Evolutionary conservation across 495 filamentous ascomycete species (phyloP).

Genomic region (Trichodelitschia bisporula): DNA sequence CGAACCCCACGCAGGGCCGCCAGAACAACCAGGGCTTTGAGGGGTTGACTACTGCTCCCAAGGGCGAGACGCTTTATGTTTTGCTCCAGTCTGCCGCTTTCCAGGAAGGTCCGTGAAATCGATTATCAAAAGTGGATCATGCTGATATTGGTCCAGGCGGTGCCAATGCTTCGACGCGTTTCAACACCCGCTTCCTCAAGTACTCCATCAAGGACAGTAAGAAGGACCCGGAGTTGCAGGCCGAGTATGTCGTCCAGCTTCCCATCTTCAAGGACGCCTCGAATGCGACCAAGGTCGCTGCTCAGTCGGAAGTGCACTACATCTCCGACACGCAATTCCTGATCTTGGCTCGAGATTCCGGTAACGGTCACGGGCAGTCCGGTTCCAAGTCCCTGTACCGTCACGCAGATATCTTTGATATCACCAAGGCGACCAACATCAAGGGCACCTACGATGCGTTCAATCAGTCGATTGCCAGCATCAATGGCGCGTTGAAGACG

Average conservation of each 20-base stretch:
- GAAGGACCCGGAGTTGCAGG: constrained; percentile 18
- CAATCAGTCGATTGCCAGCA: constrained; percentile 20
- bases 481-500: constrained; percentile 27
- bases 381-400: constrained; percentile 35
- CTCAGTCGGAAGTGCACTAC: constrained; percentile 45
- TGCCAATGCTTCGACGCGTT: constrained; percentile 23
- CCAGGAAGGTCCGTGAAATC: too few relatives aligned
- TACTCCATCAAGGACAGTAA: constrained; percentile 27
- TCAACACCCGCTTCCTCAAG: constrained; percentile 34
- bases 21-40: constrained; percentile 64
- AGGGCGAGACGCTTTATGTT: constrained; percentile 39
- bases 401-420: constrained; percentile 49
- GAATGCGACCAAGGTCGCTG: constrained; percentile 24
- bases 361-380: constrained; percentile 30
- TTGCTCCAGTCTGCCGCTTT: constrained; percentile 43
- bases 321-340: constrained; percentile 41
- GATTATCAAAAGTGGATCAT: too few relatives aligned
- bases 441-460: constrained; percentile 27
- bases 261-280: constrained; percentile 29
- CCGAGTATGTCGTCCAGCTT: constrained; percentile 45
- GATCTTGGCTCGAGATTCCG: constrained; percentile 41
- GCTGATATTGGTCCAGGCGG: too few relatives aligned
- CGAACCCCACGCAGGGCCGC: constrained; percentile 36
- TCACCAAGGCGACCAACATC: constrained; percentile 40
- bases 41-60: constrained; percentile 35